Evolutionary conservation across 1,284 basidiomycete genomes (phyloP).

Genomic region (Cryptococcus deneoformans): DNA sequence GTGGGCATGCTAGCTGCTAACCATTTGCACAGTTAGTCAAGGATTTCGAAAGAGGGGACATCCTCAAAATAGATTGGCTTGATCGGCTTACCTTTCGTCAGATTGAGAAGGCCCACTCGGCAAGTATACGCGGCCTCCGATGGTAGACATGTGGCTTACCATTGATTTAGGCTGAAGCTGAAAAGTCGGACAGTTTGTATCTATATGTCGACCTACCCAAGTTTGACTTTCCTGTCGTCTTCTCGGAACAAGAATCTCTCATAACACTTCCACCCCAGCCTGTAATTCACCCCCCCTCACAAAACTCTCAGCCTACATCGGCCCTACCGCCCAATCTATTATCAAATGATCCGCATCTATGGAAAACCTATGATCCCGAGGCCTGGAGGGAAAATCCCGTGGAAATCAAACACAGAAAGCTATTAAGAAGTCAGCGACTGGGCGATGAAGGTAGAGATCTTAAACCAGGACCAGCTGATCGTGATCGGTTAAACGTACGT

Average conservation of each 20-base stretch:
- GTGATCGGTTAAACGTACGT: slow-evolving; percentile 86
- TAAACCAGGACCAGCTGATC: slow-evolving; percentile 91
- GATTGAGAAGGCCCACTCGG: slow-evolving; percentile 89
- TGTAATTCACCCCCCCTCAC: slow-evolving; percentile 20
- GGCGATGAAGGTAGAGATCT: slow-evolving; percentile 93
- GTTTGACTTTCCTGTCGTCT: slow-evolving; percentile 99
- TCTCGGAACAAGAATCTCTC: slow-evolving; percentile 65
- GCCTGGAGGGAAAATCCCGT: slow-evolving; percentile 88
- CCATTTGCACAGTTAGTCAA: slow-evolving; percentile 71
- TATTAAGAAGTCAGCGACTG: slow-evolving; percentile 91
- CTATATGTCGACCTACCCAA: slow-evolving; percentile 93
- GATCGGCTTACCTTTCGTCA: slow-evolving; percentile 89
- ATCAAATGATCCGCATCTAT: slow-evolving; percentile 65
- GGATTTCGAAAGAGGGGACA: slow-evolving; percentile 90
- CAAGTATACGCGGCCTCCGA: slow-evolving; percentile 48
- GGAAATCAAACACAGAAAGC: slow-evolving; percentile 92
- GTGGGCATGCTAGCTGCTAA: neutral
- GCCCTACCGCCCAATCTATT: slow-evolving; percentile 52
- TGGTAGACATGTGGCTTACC: slow-evolving; percentile 1
- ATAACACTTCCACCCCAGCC: slow-evolving; percentile 45
- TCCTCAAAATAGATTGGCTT: slow-evolving; percentile 94
- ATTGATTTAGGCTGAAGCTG: slow-evolving; percentile 66
- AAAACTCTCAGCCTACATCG: slow-evolving; percentile 25
- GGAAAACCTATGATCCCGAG: slow-evolving; percentile 92
- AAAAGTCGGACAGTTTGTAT: slow-evolving; percentile 84